Conservation (phyloP, 768 basidiomycete genomes). For the Pleurotus ostreatus region DNA sequence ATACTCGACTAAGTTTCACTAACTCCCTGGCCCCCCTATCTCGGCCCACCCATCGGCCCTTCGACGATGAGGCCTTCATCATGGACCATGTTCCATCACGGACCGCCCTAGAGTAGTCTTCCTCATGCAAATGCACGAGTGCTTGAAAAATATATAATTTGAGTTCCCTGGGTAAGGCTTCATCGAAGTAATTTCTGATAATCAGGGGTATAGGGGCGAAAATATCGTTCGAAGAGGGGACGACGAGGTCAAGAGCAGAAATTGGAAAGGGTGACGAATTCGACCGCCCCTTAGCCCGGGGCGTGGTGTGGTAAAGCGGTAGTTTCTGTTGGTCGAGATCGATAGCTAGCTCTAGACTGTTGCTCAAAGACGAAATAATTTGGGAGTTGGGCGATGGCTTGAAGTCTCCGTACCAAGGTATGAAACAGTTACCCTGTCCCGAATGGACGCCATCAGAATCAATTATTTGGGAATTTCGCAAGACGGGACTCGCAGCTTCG, state of each 20-base stretch:
- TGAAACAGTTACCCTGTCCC: conserved; percentile 30
- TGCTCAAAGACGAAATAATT: conserved; percentile 2
- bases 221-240: conserved; percentile 38
- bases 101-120: conserved; percentile 46
- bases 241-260: conserved; percentile 55
- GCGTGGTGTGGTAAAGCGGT: conserved; percentile 17
- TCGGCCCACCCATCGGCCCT: conserved; percentile 70
- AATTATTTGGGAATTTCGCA: conserved; percentile 7
- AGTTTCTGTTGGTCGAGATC: background rate
- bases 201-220: conserved; percentile 48
- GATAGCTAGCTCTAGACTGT: conserved; percentile 8
- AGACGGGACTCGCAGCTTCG: conserved; percentile 13
- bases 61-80: conserved; percentile 54
- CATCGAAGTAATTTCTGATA: conserved; percentile 62
- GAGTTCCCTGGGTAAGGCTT: conserved; percentile 67
- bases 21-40: conserved; percentile 75
- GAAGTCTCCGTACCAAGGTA: conserved; percentile 40
- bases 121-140: conserved; percentile 55
- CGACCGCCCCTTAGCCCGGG: conserved; percentile 54
- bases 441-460: conserved; percentile 17
- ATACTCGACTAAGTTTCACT: conserved; percentile 74
- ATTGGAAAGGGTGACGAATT: conserved; percentile 63
- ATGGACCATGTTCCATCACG: conserved; percentile 54
- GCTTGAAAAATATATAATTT: conserved; percentile 54
- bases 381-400: conserved; percentile 10